Conservation (phyloP, 75 land plant species). For the Selaginella tamariscina region DNA sequence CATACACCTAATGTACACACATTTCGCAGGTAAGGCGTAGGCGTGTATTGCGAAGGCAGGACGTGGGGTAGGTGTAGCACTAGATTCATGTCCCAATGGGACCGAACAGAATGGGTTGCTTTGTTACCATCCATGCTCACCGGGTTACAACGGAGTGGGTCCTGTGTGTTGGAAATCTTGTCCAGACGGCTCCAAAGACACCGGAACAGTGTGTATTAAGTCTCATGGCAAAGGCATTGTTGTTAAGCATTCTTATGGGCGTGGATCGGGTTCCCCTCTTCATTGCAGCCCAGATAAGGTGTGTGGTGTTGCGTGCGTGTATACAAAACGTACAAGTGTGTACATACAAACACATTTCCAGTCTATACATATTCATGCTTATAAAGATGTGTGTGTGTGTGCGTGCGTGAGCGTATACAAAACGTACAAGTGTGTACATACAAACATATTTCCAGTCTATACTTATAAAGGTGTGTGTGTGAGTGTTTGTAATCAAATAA, state of each 20-base stretch:
- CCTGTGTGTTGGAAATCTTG: background rate
- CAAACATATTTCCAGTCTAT: too few relatives aligned
- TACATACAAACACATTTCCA: too few relatives aligned
- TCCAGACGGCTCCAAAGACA: background rate
- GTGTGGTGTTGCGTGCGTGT: too few relatives aligned
- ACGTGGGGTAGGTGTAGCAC: background rate
- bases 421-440: too few relatives aligned
- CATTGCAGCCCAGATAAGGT: background rate
- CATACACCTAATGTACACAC: too few relatives aligned
- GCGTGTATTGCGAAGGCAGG: background rate
- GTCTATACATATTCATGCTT: too few relatives aligned
- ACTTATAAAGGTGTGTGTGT: too few relatives aligned
- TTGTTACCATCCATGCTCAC: background rate
- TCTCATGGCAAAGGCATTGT: background rate
- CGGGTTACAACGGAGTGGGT: background rate
- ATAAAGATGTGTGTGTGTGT: too few relatives aligned
- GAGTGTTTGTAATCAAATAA: too few relatives aligned
- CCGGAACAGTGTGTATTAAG: background rate
- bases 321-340: too few relatives aligned
- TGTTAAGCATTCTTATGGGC: background rate
- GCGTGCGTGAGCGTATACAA: too few relatives aligned
- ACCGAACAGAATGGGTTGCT: background rate
- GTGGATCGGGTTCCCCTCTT: background rate
- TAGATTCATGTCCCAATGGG: background rate
- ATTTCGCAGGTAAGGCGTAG: conserved; percentile 1